Percentiles rank a stretch among this genome's conserved stretches.
Conservation (phyloP, 192 early-diverging fungal species). For the Funneliformis geosporum region DNA sequence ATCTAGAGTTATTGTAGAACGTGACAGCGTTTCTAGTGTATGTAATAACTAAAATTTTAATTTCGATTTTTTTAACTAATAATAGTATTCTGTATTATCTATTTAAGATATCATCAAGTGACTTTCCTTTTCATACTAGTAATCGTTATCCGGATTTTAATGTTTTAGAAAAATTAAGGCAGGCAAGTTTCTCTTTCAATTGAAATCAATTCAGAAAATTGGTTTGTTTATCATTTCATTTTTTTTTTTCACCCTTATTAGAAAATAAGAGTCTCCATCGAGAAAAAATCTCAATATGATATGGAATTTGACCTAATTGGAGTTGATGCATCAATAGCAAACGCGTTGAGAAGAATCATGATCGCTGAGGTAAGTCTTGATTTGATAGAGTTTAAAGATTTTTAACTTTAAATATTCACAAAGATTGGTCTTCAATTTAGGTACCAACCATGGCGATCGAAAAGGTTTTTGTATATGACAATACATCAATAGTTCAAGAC, state of each 20-base stretch:
- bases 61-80: background rate
- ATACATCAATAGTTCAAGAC: constrained; percentile 89
- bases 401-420: background rate
- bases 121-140: constrained; percentile 74
- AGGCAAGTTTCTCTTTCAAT: constrained; percentile 10
- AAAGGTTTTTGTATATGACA: constrained; percentile 88
- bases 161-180: constrained; percentile 69
- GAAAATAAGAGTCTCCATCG: constrained; percentile 76
- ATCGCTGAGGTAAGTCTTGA: constrained; percentile 76
- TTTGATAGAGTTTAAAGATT: background rate
- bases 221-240: background rate
- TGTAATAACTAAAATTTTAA: constrained; percentile 20
- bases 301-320: constrained; percentile 98
- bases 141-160: constrained; percentile 62
- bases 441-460: constrained; percentile 98
- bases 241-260: constrained; percentile 34
- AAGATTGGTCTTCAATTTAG: constrained; percentile 32
- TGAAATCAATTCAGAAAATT: background rate
- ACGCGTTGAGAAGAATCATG: constrained; percentile 89
- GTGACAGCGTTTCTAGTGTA: constrained; percentile 72
- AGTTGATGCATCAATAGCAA: constrained; percentile 90
- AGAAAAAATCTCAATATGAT: constrained; percentile 61
- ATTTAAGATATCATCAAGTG: constrained; percentile 71
- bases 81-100: background rate
- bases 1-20: constrained; percentile 65